Evolutionary conservation across 192 early-diverging fungal species (phyloP), one percentile per base, ranked within the genome.

Genomic region (Helicostylum pulchrum): DNA sequence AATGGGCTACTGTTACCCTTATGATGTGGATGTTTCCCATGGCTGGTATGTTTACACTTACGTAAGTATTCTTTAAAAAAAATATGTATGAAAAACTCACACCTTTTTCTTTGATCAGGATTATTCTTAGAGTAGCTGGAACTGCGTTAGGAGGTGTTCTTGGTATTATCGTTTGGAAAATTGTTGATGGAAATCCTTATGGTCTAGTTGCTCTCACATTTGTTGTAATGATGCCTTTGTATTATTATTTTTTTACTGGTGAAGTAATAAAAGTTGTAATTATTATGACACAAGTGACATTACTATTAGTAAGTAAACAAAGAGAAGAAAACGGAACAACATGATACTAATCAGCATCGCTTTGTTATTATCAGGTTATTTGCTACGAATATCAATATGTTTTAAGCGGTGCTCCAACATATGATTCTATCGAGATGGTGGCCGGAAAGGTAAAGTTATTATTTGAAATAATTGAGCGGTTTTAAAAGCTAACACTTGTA

Each of bases 1-100:
- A 74, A 60, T 74, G 73, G 73, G 73, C 73, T 15, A 30, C 65
- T 2, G 61, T 74, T 74, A 74, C 67, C 5, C 34, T 70, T 3
- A 64, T 74, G 32, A 32, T 70, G 14, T 70, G 68, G 52, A 70
- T 74, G 53, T 49, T 61, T 32, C 73, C 73, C 20, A 65, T 53
- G 9, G 65, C 73, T 4, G 73, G 73, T n/a, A 64, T 69, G 23
- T 69, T 70, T 10, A 60, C 65, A 14, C 59, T 74, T 43, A 61
- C 57, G 69, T 74, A 63, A 51, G 55, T 52, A 19, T 52, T 39
- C 10, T 42, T 14, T 49, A 19, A 5, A 7, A 20, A n/a, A 11
- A 49, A 26, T 2, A 26, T 2, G 2, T 26, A 26, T 26, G 2
- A 26, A 26, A 26, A 26, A 26, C 2, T 26, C 26, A 26, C 26